Conservation (phyloP, 2,329 filamentous ascomycete species). For the Magnaporthiopsis poae region DNA sequence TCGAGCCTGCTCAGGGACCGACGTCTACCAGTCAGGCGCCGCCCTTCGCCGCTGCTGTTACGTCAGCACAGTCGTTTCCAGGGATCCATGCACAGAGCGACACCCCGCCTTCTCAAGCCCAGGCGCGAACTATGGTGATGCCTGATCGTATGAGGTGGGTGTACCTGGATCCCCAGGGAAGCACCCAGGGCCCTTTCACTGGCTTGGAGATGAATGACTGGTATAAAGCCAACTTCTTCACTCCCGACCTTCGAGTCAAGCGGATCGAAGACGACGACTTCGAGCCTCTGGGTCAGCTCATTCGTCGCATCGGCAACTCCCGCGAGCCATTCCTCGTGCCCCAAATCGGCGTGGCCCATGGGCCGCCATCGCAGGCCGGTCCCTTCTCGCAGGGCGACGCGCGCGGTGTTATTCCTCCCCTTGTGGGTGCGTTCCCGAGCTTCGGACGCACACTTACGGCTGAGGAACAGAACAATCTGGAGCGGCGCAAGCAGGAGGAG, state of each 20-base stretch:
- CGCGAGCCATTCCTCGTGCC: constrained; percentile 94
- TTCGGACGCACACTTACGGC: constrained; percentile 94
- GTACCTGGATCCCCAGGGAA: constrained; percentile 87
- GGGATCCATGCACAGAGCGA: constrained; percentile 12
- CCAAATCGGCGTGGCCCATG: constrained; percentile 90
- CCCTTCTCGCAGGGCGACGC: constrained; percentile 38
- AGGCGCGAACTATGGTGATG: constrained; percentile 93
- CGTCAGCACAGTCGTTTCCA: constrained; percentile 9
- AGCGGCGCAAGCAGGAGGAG: constrained; percentile 93
- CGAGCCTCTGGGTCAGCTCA: constrained; percentile 87
- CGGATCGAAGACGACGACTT: constrained; percentile 90
- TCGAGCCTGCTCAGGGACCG: constrained; percentile 18
- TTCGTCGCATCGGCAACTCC: constrained; percentile 91
- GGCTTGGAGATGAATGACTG: constrained; percentile 99
- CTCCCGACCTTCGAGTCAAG: constrained; percentile 84
- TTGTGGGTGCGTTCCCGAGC: constrained; percentile 86
- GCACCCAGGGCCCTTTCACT: constrained; percentile 87
- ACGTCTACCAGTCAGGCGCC: constrained; percentile 25
- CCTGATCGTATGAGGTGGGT: constrained; percentile 98
- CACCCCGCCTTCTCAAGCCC: constrained; percentile 38
- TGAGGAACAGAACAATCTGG: constrained; percentile 93
- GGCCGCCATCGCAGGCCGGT: constrained; percentile 49
- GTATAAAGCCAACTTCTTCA: constrained; percentile 99
- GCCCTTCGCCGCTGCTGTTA: constrained; percentile 15
- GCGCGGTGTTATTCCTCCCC: constrained; percentile 69